Base-by-base conservation (phyloP, 2,329 filamentous ascomycete species). In the Cladophialophora exuberans region DNA sequence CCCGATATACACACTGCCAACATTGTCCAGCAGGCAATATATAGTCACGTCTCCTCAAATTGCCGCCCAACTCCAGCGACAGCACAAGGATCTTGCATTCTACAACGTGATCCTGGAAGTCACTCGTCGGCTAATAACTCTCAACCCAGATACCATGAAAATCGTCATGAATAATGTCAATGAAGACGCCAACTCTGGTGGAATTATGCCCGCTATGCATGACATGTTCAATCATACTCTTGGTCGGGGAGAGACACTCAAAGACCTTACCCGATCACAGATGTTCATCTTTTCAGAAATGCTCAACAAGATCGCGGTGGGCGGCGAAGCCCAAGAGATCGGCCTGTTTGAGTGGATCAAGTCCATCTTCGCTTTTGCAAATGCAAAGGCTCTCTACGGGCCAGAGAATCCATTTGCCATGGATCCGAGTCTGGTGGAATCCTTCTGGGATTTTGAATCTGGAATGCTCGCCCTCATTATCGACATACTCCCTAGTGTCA, bases 361-460 rank as follows among this genome's bases (percentile, higher is more conserved):
- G 28, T 45, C 54, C 6, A 49, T 43, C 2, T 46, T 57, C 26
- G 46, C 50, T 3, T 48, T 54, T 39, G 54, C 54, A 10, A 57
- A 52, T 28, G 51, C 54, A 22, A 39, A 44, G 18, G 54, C 46
- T 6, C 38, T 57, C 23, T 57, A 57, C 25, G 54, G 54, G 6
- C 54, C 51, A 9, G 38, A 48, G 26, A 57, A 57, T 23, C 50
- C 51, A 4, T 42, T 54, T 17, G 44, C 49, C 28, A n/a, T 36
- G 13, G 28, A 57, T 22, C 35, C 54, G 11, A 43, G 23, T 17
- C 43, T 54, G 11, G 54, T 55, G 11, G 20, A 57, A 7, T 17
- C 44, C 17, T 57, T 56, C 30, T 55, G 73, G 73, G 66, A 71
- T n/a, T 72, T 74, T 56, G 76, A 78, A 42, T 52, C 46, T 7